A percentile compares a stretch with the other conserved stretches of the same genome.
These are phyloP conservation scores for Trichocomaceae sp. DNA, from an alignment of 2,329 filamentous ascomycete genomes.

Conservation along the genomic window DNA sequence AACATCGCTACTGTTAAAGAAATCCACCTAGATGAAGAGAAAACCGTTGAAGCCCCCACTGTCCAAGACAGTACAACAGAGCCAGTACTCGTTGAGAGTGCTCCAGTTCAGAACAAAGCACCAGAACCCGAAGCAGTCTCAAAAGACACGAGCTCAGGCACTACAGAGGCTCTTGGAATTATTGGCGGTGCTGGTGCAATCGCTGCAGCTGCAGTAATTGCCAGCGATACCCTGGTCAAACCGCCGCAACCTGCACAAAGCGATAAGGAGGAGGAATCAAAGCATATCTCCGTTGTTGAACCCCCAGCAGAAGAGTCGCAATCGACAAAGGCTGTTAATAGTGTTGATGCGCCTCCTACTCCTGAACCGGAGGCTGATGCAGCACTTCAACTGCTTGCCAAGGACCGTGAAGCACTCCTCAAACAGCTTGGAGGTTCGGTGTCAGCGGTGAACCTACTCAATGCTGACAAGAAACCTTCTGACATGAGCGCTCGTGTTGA, in stretches of 20 bases:
- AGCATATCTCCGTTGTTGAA: conserved; percentile 13
- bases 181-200: conserved; percentile 8
- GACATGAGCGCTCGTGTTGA: conserved; percentile 67
- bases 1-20: not conserved
- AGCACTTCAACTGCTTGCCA: conserved; percentile 25
- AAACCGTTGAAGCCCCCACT: not conserved
- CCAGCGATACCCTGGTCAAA: not conserved
- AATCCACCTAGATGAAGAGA: not conserved
- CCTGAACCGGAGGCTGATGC: conserved; percentile 29
- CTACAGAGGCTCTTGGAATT: conserved; percentile 3
- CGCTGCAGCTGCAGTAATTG: conserved; percentile 10
- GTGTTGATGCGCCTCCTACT: conserved; percentile 20
- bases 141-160: conserved; percentile 14
- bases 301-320: conserved; percentile 21
- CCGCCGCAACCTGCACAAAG: conserved; percentile 5
- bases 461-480: conserved; percentile 65
- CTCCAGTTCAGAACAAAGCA: not conserved
- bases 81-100: not conserved
- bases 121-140: conserved; percentile 11
- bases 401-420: conserved; percentile 29
- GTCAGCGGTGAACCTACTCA: conserved; percentile 48
- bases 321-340: conserved; percentile 15
- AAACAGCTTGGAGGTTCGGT: conserved; percentile 27
- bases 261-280: conserved; percentile 1
- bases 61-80: not conserved